phyloP scores from a whole-genome alignment of 257 asterid species.

The Asclepias syriaca region DNA sequence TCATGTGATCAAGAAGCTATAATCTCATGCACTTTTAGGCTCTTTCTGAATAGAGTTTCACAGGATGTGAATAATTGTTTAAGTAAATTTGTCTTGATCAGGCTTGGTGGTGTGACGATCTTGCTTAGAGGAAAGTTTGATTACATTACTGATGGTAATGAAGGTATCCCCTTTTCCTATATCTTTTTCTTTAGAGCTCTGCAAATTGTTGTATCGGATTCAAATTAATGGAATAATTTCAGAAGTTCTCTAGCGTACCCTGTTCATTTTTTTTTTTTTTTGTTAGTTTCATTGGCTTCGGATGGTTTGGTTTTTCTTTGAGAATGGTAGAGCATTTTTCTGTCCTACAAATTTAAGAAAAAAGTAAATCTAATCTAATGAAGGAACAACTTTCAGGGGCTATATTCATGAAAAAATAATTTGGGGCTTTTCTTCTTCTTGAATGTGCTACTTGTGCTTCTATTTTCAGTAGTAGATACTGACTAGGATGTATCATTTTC shows the following conservation, averaged over 20 bases:
- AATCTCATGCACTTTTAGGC: not conserved
- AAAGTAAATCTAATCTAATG: not conserved
- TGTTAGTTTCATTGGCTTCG: not conserved
- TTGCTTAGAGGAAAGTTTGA: conserved; percentile 73
- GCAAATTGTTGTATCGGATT: not conserved
- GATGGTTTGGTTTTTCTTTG: not conserved
- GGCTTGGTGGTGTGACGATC: conserved; percentile 81
- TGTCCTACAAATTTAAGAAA: not conserved
- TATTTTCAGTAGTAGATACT: not conserved
- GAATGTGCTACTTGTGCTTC: not conserved
- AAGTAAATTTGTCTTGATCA: conserved; percentile 23
- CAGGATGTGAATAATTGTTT: not conserved
- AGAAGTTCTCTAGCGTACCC: not conserved
- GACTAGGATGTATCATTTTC: not conserved
- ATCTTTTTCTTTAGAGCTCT: not conserved
- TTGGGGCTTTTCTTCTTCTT: not conserved
- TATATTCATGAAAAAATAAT: not conserved
- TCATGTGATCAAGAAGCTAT: not conserved
- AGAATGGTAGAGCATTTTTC: not conserved
- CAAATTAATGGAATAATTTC: not conserved
- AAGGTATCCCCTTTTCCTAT: conserved; percentile 37
- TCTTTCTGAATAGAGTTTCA: not conserved
- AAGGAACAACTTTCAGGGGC: not conserved
- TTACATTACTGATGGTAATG: conserved; percentile 61
- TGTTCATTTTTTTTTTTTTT: not conserved